Base-by-base conservation (phyloP, 2,329 filamentous ascomycete genomes). In the Dothistroma septosporum region DNA sequence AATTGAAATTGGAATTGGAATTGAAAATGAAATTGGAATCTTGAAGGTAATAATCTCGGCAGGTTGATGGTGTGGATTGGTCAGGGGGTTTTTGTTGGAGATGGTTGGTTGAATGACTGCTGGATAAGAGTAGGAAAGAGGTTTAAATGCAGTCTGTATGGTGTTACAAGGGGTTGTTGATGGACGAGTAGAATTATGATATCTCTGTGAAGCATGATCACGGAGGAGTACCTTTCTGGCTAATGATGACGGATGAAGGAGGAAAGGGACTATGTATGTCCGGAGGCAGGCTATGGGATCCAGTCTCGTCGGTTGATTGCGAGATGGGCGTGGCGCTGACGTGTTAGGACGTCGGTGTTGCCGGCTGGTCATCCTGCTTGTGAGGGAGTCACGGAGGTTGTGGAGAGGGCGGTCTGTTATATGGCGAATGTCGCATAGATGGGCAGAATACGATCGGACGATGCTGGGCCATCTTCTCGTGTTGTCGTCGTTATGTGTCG, bases 51-150 rank as follows among this genome's bases (percentile, higher is more conserved):
- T n/a, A n/a, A n/a, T n/a, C n/a, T n/a, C n/a, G n/a, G n/a, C n/a
- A n/a, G n/a, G n/a, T n/a, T n/a, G n/a, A n/a, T n/a, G n/a, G n/a
- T n/a, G n/a, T n/a, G n/a, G n/a, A n/a, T n/a, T n/a, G n/a, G n/a
- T n/a, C n/a, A n/a, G n/a, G n/a, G n/a, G n/a, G n/a, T n/a, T n/a
- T n/a, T n/a, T n/a, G n/a, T n/a, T n/a, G n/a, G n/a, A n/a, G n/a
- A n/a, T n/a, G n/a, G 48, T 76, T 85, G 71, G 84, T 83, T 64
- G 66, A 72, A 57, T 75, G 81, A 0, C 82, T 82, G 49, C 75
- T 85, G 0, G 58, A 63, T 0, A 64, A 66, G 48, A 46, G 64
- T 12, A 63, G 65, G 37, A 47, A 68, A 53, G 63, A 71, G 19
- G 64, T 58, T 6, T 63, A 75, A 31, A 69, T 70, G 32, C 60